phyloP scores from a whole-genome alignment of 805 yeast species.

The Lipomyces kockii region DNA sequence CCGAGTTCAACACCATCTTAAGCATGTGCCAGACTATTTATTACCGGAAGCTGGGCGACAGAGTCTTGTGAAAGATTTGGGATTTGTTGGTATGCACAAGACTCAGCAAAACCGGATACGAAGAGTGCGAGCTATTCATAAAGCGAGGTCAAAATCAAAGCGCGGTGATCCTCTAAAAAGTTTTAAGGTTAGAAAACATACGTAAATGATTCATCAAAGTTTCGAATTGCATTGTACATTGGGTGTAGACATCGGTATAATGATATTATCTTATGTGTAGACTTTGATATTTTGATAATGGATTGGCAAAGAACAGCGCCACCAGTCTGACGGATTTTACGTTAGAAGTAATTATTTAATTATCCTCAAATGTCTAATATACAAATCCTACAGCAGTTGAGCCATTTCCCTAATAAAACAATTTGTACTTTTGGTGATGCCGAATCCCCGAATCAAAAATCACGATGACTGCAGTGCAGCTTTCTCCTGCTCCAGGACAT shows the following conservation, averaged over 20 bases:
- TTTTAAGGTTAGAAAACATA: conserved; percentile 43
- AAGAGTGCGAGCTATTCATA: conserved; percentile 34
- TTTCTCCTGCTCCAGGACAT: conserved; percentile 44
- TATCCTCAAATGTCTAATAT: conserved; percentile 5
- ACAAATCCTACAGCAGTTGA: not conserved
- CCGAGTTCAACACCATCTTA: conserved; percentile 81
- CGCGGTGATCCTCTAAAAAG: conserved; percentile 65
- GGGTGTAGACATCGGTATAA: not conserved
- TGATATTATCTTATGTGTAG: too few relatives aligned
- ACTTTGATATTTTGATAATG: too few relatives aligned
- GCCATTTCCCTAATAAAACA: not conserved
- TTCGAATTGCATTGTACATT: not conserved
- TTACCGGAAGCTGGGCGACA: conserved; percentile 62
- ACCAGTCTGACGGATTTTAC: too few relatives aligned
- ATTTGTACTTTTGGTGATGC: not conserved
- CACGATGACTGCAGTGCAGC: conserved; percentile 7
- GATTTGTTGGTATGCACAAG: conserved; percentile 38
- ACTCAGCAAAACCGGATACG: conserved; percentile 39
- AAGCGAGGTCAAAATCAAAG: conserved; percentile 39
- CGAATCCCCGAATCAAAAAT: too few relatives aligned
- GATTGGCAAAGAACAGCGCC: too few relatives aligned
- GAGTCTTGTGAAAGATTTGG: conserved; percentile 35
- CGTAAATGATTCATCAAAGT: not conserved
- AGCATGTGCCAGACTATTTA: conserved; percentile 89
- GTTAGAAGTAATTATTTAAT: not conserved